These are phyloP conservation scores for Quercus suber DNA, from an alignment of 306 rosid species.

Conservation along the genomic window DNA sequence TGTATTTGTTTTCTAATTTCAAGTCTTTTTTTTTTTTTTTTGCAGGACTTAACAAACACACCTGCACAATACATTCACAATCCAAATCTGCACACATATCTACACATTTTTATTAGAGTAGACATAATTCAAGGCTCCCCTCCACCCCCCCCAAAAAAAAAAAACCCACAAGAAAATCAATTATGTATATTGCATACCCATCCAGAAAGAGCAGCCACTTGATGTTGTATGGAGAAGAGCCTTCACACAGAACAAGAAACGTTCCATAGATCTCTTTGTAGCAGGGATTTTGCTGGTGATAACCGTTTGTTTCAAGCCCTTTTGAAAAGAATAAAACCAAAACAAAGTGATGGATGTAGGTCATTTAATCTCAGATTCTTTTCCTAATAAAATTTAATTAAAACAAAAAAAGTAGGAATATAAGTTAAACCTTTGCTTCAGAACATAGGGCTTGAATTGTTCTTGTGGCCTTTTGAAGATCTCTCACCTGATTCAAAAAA, in stretches of 20 bases:
- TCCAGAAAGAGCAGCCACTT: constrained; percentile 40
- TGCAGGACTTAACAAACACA: no score
- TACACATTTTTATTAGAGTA: not conserved
- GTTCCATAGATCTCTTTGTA: constrained; percentile 46
- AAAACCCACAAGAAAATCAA: not conserved
- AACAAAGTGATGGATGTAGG: not conserved
- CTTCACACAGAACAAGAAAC: constrained; percentile 36
- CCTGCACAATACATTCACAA: no score
- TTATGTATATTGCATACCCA: constrained; percentile 24
- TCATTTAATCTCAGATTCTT: not conserved
- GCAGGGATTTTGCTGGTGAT: constrained; percentile 43
- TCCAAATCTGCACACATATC: no score
- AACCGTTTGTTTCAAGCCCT: constrained; percentile 38
- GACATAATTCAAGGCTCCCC: not conserved
- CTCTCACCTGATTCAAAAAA: constrained; percentile 23
- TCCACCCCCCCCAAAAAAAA: not conserved
- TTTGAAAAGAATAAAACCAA: not conserved
- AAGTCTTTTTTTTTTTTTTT: no score
- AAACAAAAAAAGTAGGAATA: not conserved
- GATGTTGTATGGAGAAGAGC: constrained; percentile 36
- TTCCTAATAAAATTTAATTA: not conserved
- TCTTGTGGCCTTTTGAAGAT: constrained; percentile 46
- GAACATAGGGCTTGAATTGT: constrained; percentile 43
- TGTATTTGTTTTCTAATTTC: not conserved
- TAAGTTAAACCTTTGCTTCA: constrained; percentile 38